Evolutionary conservation across 768 basidiomycete genomes (phyloP), one percentile per base, ranked within the genome.

Genomic region (Amanita exitialis): DNA sequence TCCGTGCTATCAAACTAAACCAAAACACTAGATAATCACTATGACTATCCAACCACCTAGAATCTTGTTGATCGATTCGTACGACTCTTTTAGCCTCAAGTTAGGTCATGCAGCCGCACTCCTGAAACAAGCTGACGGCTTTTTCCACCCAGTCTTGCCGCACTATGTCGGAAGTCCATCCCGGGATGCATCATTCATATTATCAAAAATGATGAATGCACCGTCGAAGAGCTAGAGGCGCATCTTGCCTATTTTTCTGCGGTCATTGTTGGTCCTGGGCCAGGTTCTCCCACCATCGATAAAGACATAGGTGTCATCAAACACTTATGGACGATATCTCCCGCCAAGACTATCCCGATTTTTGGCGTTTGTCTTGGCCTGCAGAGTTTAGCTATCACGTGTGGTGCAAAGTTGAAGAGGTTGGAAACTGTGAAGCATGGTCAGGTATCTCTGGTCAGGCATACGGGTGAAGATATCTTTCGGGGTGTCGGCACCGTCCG

Each of bases 11-110:
- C 15, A 8, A 21, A 37, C 21, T 49, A 23, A 28, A 15, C 7
- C 28, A 21, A 16, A 21, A 25, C 37, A 16, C 30, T 23, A 20
- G 49, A 56, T 41, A 45, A 38, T 44, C 41, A 53, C 27, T 23
- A 73, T 73, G 70, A 61, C 66, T 41, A 55, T 67, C 37, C 64
- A 66, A 49, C 58, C 58, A 15, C 79, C 79, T 41, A 72, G 77
- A 47, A 69, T 91, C 43, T 71, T 90, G 27, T 70, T 91, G 42
- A 72, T 90, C 27, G 89, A 90, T 62, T 90, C 88, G 0, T 89
- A 90, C 57, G 89, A 90, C 64, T 90, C 88, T 1, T 91, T 90
- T 65, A 86, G 89, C n/a, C 77, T 78, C 77, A 91, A 90, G 88
- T 89, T 50, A 32, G 52, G 83, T 72, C n/a, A 2, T 35, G 15